These are phyloP conservation scores for Akanthomyces muscarius DNA, from an alignment of 2,329 filamentous ascomycete genomes.

Conservation along the genomic window DNA sequence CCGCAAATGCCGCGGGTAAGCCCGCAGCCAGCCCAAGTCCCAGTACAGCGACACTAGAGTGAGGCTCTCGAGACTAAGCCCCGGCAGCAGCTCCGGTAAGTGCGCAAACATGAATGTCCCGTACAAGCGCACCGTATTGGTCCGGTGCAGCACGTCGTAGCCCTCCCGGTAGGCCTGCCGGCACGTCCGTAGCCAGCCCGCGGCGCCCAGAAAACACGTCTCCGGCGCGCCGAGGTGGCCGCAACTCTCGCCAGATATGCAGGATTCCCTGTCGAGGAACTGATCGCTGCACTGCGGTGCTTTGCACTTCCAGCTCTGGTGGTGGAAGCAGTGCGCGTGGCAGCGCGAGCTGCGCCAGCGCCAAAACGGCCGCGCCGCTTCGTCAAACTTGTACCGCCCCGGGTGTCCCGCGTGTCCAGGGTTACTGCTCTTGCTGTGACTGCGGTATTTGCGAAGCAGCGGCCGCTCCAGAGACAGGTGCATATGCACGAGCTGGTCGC, in stretches of 20 bases:
- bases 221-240: background rate
- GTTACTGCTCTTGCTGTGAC: background rate
- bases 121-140: constrained; percentile 4
- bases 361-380: background rate
- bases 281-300: background rate
- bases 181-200: constrained; percentile 2
- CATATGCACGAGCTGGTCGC: constrained; percentile 5
- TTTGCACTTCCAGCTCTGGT: background rate
- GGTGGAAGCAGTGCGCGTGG: background rate
- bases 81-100: background rate
- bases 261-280: background rate
- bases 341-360: constrained; percentile 8
- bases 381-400: background rate
- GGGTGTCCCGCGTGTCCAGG: background rate
- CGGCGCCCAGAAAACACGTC: background rate
- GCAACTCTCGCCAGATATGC: background rate
- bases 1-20: background rate
- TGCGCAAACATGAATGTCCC: constrained; percentile 6
- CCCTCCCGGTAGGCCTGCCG: constrained; percentile 1
- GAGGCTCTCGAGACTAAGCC: background rate
- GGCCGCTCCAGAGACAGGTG: constrained; percentile 2
- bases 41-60: background rate
- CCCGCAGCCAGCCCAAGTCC: background rate
- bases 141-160: background rate
- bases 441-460: background rate